A percentile compares a stretch with the other conserved stretches of the same genome.
Evolutionary conservation across 1,139 yeast genomes (phyloP).

Genomic region (Geotrichum candidum): DNA sequence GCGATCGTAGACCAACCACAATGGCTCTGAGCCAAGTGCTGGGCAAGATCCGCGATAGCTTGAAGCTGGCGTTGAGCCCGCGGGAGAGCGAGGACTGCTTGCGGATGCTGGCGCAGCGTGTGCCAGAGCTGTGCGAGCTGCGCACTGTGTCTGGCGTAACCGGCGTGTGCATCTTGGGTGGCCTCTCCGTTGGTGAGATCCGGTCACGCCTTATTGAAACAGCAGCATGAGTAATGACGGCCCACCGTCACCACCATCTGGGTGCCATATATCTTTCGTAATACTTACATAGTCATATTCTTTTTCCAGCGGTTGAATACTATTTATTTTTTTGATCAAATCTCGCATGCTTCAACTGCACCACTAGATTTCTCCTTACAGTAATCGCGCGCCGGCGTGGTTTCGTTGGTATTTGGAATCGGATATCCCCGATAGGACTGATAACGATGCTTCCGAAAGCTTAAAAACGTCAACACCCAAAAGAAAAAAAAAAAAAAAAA

Average conservation of each 20-base stretch:
- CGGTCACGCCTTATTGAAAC: background rate
- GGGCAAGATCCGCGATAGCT: conserved; percentile 13
- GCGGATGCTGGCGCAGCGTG: conserved; percentile 8
- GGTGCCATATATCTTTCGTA: background rate
- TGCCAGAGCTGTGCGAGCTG: conserved; percentile 15
- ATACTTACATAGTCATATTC: background rate
- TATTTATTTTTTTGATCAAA: background rate
- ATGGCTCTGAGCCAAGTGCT: conserved; percentile 9
- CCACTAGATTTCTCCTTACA: background rate
- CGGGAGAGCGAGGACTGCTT: conserved; percentile 11
- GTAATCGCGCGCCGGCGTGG: background rate
- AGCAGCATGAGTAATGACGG: background rate
- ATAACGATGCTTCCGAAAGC: background rate
- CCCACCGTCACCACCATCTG: background rate
- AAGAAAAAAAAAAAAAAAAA: background rate
- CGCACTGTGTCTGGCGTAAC: conserved; percentile 7
- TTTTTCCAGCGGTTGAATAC: background rate
- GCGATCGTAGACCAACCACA: background rate
- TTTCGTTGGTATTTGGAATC: background rate
- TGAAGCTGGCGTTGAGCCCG: conserved; percentile 3
- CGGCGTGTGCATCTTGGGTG: conserved; percentile 11
- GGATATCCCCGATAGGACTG: background rate
- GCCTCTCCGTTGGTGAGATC: background rate
- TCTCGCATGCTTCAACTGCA: background rate
- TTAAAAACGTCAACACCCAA: background rate